Base-by-base conservation (phyloP, 441 rosid genomes). In the Francoa sonchifolia region DNA sequence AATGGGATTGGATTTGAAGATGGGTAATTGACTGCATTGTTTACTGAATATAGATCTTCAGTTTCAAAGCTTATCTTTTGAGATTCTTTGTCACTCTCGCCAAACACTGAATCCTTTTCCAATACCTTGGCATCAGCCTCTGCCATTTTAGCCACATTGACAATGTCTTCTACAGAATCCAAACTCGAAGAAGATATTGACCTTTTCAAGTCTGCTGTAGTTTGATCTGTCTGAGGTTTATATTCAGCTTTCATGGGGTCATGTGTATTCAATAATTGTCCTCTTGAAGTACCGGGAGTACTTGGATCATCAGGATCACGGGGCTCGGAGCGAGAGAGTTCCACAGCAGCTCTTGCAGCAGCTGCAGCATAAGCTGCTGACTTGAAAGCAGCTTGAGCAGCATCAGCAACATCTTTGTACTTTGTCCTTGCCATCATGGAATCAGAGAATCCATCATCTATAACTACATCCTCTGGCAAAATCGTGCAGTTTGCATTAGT, bases 351-450 rank as follows among this genome's bases (percentile, higher is more conserved):
- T 59, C 77, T 75, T 45, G 98, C 98, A 8, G 98, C 96, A 4
- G 32, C 82, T 12, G 98, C 98, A 1, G 94, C 98, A 44, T 76
- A 45, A 39, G 80, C 92, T 13, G 98, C 98, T 5, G 94, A 79
- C 65, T 77, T 76, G 25, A 79, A 85, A 11, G 98, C 98, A 42
- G 86, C 92, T 65, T 89, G 94, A 44, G 98, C 98, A 20, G 98
- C 98, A 72, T 75, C 92, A 52, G 96, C 82, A 10, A 89, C 94
- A 54, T 77, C 92, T 64, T 42, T 82, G 68, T 82, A 89, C 67
- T 76, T 76, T 52, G 54, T 65, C 58, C 61, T 72, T 52, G 50
- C 34, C 55, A 58, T 67, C 6, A 29, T 29, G 11, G 89, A 76
- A 52, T 90, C 93, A 46, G 79, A 61, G 17, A 66, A 48, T 23